Percentiles rank a stretch among this genome's conserved stretches.
These are phyloP conservation scores for Penicillium arizonense DNA, from an alignment of 495 filamentous ascomycete species.

Conservation along the genomic window DNA sequence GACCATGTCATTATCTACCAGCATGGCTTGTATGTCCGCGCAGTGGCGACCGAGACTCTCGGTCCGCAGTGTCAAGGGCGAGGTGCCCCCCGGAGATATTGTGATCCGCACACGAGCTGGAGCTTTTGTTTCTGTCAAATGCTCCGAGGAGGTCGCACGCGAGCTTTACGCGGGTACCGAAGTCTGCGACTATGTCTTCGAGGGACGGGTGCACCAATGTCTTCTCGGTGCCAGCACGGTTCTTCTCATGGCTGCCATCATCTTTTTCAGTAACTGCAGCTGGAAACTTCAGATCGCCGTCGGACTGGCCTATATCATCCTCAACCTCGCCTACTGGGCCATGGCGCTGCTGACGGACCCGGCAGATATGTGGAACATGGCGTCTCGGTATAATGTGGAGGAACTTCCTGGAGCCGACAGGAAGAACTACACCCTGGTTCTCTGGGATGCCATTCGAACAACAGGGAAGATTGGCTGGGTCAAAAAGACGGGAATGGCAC, in stretches of 20 bases:
- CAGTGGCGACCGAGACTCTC: conserved; percentile 53
- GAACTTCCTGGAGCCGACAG: conserved; percentile 6
- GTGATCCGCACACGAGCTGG: conserved; percentile 60
- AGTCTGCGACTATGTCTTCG: conserved; percentile 49
- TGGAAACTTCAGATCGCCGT: conserved; percentile 59
- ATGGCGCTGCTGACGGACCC: conserved; percentile 13
- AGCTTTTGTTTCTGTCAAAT: conserved; percentile 59
- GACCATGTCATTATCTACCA: conserved; percentile 21
- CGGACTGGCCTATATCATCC: conserved; percentile 52
- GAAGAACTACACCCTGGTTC: conserved; percentile 48
- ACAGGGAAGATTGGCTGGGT: conserved; percentile 51
- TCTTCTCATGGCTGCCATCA: conserved; percentile 59
- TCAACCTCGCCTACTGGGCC: conserved; percentile 62
- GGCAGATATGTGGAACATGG: conserved; percentile 9
- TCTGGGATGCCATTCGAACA: conserved; percentile 57
- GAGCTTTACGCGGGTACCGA: conserved; percentile 64
- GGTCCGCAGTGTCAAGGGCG: conserved; percentile 41
- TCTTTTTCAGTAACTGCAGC: conserved; percentile 60
- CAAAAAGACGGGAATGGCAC: conserved; percentile 43
- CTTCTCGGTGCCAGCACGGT: conserved; percentile 59
- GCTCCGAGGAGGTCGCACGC: conserved; percentile 61
- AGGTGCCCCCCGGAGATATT: conserved; percentile 58
- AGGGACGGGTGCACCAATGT: conserved; percentile 37
- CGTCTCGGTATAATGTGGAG: conserved; percentile 22
- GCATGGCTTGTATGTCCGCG: conserved; percentile 12